Conservation (phyloP, 106 monocot genomes). For the Narthecium ossifragum region DNA sequence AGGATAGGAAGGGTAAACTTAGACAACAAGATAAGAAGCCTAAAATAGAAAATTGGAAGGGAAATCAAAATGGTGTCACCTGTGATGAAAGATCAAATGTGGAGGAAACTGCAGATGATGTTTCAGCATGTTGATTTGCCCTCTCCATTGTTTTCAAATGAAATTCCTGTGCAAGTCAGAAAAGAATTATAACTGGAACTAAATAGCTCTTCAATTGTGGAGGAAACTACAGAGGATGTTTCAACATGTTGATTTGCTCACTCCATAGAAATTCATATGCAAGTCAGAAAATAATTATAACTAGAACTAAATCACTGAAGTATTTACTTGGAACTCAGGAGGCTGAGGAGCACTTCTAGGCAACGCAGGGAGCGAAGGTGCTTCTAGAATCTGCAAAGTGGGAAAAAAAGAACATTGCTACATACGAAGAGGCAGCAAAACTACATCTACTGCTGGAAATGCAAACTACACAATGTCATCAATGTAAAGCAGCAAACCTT, state of each 20-base stretch:
- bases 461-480: neutral
- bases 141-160: slow-evolving; percentile 85
- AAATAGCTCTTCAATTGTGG: slow-evolving; percentile 22
- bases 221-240: slow-evolving; percentile 33
- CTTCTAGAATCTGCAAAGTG: slow-evolving; percentile 43
- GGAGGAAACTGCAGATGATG: slow-evolving; percentile 35
- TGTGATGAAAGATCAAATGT: slow-evolving; percentile 30
- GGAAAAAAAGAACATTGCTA: slow-evolving; percentile 9
- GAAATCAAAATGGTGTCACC: slow-evolving; percentile 18
- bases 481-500: slow-evolving; percentile 42
- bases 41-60: neutral
- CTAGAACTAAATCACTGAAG: no score
- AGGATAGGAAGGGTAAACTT: no score
- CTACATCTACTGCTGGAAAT: neutral
- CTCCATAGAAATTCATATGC: slow-evolving; percentile 76
- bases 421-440: no score
- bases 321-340: slow-evolving; percentile 58
- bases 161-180: slow-evolving; percentile 45
- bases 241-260: slow-evolving; percentile 61
- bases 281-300: neutral
- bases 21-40: neutral
- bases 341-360: slow-evolving; percentile 49
- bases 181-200: neutral
- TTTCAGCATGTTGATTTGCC: slow-evolving; percentile 49
- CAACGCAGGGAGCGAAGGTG: slow-evolving; percentile 35